Percentiles rank a stretch among this genome's conserved stretches.
Evolutionary conservation across 2,329 filamentous ascomycete species (phyloP).

Genomic region (Aspergillus sp.): DNA sequence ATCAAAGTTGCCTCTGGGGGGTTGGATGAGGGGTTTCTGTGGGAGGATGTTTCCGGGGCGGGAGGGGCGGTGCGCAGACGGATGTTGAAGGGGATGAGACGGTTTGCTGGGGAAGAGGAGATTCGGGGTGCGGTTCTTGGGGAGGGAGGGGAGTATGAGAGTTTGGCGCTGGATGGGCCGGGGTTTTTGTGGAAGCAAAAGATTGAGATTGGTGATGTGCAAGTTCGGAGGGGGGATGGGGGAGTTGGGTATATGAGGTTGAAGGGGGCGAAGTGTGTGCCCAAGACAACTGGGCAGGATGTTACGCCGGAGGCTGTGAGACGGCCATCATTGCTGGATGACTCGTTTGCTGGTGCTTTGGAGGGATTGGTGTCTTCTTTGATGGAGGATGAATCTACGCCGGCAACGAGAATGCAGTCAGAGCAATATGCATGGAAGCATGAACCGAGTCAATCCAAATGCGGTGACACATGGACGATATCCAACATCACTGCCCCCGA

Average conservation of each 20-base stretch:
- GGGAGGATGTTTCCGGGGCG: conserved; percentile 64
- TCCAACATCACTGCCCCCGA: conserved; percentile 36
- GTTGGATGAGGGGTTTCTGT: conserved; percentile 73
- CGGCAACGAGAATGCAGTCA: neutral
- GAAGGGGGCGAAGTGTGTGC: conserved; percentile 50
- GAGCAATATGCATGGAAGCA: conserved; percentile 5
- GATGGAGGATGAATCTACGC: neutral
- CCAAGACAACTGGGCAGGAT: conserved; percentile 31
- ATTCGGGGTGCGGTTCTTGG: conserved; percentile 70
- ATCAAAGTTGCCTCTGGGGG: conserved; percentile 93
- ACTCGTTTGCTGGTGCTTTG: conserved; percentile 48
- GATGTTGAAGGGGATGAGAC: conserved; percentile 44
- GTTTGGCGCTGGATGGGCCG: conserved; percentile 79
- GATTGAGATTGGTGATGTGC: conserved; percentile 58
- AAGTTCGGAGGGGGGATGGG: conserved; percentile 62
- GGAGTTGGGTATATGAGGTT: conserved; percentile 72
- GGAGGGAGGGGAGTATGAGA: conserved; percentile 96
- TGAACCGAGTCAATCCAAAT: conserved; percentile 15
- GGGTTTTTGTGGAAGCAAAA: conserved; percentile 63
- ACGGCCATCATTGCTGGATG: conserved; percentile 64
- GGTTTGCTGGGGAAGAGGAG: conserved; percentile 57
- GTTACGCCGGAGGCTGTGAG: conserved; percentile 24
- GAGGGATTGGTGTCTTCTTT: conserved; percentile 10
- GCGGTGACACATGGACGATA: conserved; percentile 26
- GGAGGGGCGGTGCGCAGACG: conserved; percentile 43